Evolutionary conservation across 1,139 yeast species (phyloP).

Genomic region (Yarrowia galli): DNA sequence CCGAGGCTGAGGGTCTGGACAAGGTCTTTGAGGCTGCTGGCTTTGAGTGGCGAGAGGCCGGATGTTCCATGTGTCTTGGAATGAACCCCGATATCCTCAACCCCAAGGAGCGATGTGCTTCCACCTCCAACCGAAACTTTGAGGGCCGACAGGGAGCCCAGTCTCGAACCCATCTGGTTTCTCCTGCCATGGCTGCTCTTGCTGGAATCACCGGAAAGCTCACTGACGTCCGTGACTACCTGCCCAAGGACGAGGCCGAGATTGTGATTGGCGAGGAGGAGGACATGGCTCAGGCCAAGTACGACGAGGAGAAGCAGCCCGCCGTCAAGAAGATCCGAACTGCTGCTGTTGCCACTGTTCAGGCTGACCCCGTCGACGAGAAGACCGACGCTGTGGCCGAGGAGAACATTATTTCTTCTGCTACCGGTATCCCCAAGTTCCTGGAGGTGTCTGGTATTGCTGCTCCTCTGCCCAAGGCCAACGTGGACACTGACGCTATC

Average conservation of each 20-base stretch:
- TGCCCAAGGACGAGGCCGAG: slow-evolving; percentile 68
- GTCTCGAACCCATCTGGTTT: slow-evolving; percentile 97
- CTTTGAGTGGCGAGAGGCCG: slow-evolving; percentile 99
- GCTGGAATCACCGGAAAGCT: slow-evolving; percentile 94
- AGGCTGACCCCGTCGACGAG: slow-evolving; percentile 46
- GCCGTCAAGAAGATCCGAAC: slow-evolving; percentile 43
- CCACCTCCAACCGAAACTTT: slow-evolving; percentile 97
- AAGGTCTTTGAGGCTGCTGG: slow-evolving; percentile 91
- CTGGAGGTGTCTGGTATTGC: slow-evolving; percentile 79
- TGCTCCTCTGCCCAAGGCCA: slow-evolving; percentile 93
- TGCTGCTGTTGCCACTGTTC: slow-evolving; percentile 46
- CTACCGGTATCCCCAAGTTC: slow-evolving; percentile 78
- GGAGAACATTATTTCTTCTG: slow-evolving; percentile 51
- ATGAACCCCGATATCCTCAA: slow-evolving; percentile 97
- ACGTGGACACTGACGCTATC: slow-evolving; percentile 97
- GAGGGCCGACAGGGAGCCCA: slow-evolving; percentile 99
- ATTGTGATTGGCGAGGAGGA: slow-evolving; percentile 61
- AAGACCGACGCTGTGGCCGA: slow-evolving; percentile 45
- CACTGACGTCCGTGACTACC: slow-evolving; percentile 84
- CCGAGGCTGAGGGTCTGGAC: slow-evolving; percentile 93
- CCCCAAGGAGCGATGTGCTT: slow-evolving; percentile 97
- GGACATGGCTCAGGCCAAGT: slow-evolving; percentile 69
- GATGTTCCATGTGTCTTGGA: slow-evolving; percentile 99
- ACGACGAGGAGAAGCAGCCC: slow-evolving; percentile 68
- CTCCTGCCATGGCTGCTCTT: slow-evolving; percentile 99